Evolutionary conservation across 805 yeast species (phyloP).

Genomic region (Myxozyma kluyveri): DNA sequence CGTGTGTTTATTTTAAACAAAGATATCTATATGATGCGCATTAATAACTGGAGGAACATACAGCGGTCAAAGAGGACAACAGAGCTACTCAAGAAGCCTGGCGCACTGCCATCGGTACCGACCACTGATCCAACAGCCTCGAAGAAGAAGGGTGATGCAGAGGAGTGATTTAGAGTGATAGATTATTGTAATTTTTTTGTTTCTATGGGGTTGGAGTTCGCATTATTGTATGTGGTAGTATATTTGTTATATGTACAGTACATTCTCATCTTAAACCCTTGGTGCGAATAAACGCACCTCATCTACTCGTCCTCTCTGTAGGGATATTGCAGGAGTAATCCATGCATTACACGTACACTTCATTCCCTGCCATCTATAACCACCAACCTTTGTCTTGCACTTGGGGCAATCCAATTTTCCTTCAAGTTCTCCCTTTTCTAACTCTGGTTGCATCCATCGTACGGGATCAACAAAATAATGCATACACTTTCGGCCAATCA

Average conservation of each 20-base stretch:
- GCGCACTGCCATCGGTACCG: slow-evolving; percentile 41
- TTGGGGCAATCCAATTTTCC: slow-evolving; percentile 85
- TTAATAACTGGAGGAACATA: slow-evolving; percentile 35
- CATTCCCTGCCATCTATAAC: slow-evolving; percentile 91
- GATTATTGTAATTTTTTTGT: not conserved
- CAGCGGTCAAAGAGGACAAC: slow-evolving; percentile 36
- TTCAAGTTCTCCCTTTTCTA: slow-evolving; percentile 71
- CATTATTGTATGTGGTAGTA: not conserved
- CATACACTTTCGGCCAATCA: slow-evolving; percentile 53
- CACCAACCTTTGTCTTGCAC: slow-evolving; percentile 83
- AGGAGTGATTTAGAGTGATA: not conserved
- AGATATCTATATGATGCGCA: slow-evolving; percentile 45
- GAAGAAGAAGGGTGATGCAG: slow-evolving; percentile 1
- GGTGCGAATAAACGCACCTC: slow-evolving; percentile 41
- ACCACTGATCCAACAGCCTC: slow-evolving; percentile 18
- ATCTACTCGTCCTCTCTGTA: slow-evolving; percentile 80
- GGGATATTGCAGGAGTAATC: slow-evolving; percentile 88
- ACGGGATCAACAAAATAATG: slow-evolving; percentile 88
- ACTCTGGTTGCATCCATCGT: slow-evolving; percentile 84
- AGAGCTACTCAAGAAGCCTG: slow-evolving; percentile 36
- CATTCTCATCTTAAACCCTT: slow-evolving; percentile 3
- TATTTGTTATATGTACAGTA: not conserved
- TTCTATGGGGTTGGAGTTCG: not conserved
- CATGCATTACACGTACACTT: slow-evolving; percentile 93
- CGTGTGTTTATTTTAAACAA: slow-evolving; percentile 44